Evolutionary conservation across 1,284 basidiomycete genomes (phyloP).

Genomic region (Rhodotorula glutinis): DNA sequence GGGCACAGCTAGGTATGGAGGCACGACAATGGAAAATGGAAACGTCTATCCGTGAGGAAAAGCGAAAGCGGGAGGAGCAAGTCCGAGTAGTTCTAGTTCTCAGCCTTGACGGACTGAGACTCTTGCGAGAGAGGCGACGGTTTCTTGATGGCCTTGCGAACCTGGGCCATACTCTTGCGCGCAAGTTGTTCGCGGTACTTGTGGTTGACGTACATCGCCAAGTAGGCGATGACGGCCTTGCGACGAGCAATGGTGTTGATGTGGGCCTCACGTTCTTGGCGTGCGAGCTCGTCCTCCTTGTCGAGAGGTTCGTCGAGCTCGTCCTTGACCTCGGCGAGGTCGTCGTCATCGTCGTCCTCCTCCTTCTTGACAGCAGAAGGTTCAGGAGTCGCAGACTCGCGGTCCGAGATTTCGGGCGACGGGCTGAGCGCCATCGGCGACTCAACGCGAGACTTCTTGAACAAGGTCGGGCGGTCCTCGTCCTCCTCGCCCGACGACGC

Average conservation of each 20-base stretch:
- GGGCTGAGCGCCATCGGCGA: background rate
- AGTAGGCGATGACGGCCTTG: slow-evolving; percentile 27
- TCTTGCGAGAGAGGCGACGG: background rate
- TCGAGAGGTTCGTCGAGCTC: background rate
- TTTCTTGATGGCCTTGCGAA: slow-evolving; percentile 18
- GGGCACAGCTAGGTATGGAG: no score
- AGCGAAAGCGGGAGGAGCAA: no score
- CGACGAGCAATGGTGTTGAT: slow-evolving; percentile 10
- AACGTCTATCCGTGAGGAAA: background rate
- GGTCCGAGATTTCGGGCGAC: background rate
- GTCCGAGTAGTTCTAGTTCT: background rate
- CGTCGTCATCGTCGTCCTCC: background rate
- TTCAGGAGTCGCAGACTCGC: background rate
- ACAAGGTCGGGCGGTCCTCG: slow-evolving; percentile 27
- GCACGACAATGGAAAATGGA: no score
- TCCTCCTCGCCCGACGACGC: slow-evolving; percentile 26
- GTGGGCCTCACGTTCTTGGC: slow-evolving; percentile 7
- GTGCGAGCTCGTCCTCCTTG: background rate
- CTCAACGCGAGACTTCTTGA: slow-evolving; percentile 22
- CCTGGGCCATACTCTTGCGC: slow-evolving; percentile 11
- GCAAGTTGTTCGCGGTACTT: slow-evolving; percentile 28
- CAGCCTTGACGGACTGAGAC: slow-evolving; percentile 8
- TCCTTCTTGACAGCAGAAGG: background rate
- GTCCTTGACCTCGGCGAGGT: background rate
- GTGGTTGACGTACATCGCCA: slow-evolving; percentile 31